Percentiles rank a stretch among this genome's conserved stretches.
phyloP scores from a whole-genome alignment of 306 rosid genomes.

The Quercus alba region DNA sequence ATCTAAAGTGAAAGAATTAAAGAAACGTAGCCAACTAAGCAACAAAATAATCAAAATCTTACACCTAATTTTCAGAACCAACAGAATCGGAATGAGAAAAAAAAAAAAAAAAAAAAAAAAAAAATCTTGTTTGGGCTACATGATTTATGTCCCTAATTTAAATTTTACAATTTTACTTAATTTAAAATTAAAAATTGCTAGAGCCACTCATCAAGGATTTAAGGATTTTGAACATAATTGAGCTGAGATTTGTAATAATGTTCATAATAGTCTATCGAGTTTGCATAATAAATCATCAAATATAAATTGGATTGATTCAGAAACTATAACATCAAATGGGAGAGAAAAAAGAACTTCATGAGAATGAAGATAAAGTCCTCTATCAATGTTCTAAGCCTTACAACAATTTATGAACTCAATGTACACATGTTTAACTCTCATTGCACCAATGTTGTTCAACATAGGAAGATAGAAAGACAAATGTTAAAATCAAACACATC shows the following conservation, averaged over 20 bases:
- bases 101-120: too few relatives aligned
- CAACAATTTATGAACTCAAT: conserved; percentile 49
- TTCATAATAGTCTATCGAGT: background rate
- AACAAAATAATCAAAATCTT: too few relatives aligned
- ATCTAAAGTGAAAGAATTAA: too few relatives aligned
- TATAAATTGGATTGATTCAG: background rate
- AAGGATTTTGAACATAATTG: background rate
- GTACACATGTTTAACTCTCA: conserved; percentile 53
- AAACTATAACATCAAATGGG: background rate
- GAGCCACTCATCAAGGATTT: background rate
- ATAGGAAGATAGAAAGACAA: background rate
- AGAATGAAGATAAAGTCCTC: conserved; percentile 42
- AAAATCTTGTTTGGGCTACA: too few relatives aligned
- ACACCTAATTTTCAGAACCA: too few relatives aligned
- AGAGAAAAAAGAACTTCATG: background rate
- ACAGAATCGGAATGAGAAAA: too few relatives aligned
- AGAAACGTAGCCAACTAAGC: too few relatives aligned
- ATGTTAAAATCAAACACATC: background rate
- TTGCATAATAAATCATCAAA: background rate
- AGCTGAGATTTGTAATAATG: background rate
- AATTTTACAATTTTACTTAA: background rate
- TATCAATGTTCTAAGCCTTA: conserved; percentile 57
- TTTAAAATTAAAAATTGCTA: background rate
- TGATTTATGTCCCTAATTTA: background rate
- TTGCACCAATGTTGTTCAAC: conserved; percentile 64